Evolutionary conservation across 2,329 filamentous ascomycete species (phyloP).

Genomic region (Apiospora pterosperma): DNA sequence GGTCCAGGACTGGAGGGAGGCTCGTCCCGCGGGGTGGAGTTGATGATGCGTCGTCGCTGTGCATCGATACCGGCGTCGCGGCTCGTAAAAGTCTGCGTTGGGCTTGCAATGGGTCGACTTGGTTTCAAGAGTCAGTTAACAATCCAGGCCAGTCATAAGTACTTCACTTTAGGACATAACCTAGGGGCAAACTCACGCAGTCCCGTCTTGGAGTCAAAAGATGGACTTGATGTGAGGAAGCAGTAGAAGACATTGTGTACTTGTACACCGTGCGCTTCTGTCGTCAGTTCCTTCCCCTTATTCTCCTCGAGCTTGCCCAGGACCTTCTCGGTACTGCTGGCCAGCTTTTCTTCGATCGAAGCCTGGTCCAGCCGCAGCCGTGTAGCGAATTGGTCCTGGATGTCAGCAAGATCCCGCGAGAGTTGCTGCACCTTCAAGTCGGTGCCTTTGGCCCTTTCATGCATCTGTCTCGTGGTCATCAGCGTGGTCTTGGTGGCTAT

Average conservation of each 20-base stretch:
- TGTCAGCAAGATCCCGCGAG: background rate
- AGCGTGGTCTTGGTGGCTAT: background rate
- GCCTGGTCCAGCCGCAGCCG: constrained; percentile 6
- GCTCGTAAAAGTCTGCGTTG: background rate
- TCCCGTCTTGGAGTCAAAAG: constrained; percentile 11
- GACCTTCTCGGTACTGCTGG: background rate
- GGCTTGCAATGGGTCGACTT: background rate
- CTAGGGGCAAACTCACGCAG: constrained; percentile 4
- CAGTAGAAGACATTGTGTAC: constrained; percentile 11
- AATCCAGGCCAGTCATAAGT: background rate
- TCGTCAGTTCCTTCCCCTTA: background rate
- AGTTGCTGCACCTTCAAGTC: background rate
- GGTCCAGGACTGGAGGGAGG: background rate
- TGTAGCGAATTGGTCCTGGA: constrained; percentile 3
- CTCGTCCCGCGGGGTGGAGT: background rate
- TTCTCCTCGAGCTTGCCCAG: background rate
- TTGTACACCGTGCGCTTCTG: background rate
- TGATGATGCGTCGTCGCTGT: background rate
- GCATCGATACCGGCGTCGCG: background rate
- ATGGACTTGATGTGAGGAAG: constrained; percentile 9
- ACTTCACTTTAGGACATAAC: background rate
- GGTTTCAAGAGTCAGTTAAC: background rate
- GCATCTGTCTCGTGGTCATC: background rate
- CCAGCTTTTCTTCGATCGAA: background rate
- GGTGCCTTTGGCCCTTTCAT: background rate